phyloP scores from a whole-genome alignment of 2,329 filamentous ascomycete genomes.

The Alternaria triticimaculans region DNA sequence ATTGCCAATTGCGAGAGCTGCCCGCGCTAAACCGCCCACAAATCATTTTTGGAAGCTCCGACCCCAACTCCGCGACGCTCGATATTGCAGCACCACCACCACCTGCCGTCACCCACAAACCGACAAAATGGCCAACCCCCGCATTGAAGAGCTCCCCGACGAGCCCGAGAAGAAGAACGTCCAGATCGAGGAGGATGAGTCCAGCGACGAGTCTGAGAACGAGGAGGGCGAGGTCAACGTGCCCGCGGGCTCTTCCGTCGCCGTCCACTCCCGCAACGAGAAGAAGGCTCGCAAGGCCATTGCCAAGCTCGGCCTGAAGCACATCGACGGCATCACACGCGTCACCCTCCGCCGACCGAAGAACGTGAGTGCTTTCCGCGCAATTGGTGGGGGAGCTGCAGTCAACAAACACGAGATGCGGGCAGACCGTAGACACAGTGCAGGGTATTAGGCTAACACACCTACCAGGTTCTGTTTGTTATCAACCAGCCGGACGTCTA shows the following conservation, averaged over 20 bases:
- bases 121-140: conserved; percentile 89
- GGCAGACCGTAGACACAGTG: conserved; percentile 8
- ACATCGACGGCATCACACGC: conserved; percentile 95
- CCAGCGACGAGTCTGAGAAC: conserved; percentile 76
- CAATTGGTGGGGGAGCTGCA: conserved; percentile 25
- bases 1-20: conserved; percentile 11
- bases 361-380: conserved; percentile 76
- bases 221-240: conserved; percentile 73
- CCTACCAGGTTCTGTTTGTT: conserved; percentile 88
- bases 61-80: conserved; percentile 20
- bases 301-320: conserved; percentile 96
- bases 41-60: conserved; percentile 26
- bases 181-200: conserved; percentile 75
- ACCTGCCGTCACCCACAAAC: conserved; percentile 39
- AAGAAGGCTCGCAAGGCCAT: conserved; percentile 99
- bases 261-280: conserved; percentile 98
- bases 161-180: conserved; percentile 79
- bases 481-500: conserved; percentile 99
- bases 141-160: conserved; percentile 96
- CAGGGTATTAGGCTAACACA: conserved; percentile 25
- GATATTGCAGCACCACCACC: conserved; percentile 23
- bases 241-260: conserved; percentile 84
- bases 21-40: conserved; percentile 41
- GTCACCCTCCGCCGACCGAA: conserved; percentile 98
- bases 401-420: conserved; percentile 5